Percentiles rank a stretch among this genome's conserved stretches.
phyloP scores from a whole-genome alignment of 768 basidiomycete genomes.

The Daedaleopsis nitida region DNA sequence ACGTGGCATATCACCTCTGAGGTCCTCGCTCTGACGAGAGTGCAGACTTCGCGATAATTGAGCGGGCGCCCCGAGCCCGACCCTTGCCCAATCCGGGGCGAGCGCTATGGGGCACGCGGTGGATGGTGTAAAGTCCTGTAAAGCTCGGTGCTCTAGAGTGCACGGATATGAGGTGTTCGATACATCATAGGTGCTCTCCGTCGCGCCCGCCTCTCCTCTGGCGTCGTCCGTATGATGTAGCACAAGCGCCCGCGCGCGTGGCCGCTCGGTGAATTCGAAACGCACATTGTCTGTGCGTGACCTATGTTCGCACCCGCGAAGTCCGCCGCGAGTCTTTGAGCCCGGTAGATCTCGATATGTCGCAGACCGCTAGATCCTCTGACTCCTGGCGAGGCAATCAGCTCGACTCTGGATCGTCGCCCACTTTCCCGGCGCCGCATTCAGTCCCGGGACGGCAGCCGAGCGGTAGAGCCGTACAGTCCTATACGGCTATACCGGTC shows the following conservation, averaged over 20 bases:
- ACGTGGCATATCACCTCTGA: not conserved
- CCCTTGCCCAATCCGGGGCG: not conserved
- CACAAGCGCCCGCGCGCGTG: not conserved
- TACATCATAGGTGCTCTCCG: not conserved
- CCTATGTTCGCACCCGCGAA: not conserved
- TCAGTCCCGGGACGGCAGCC: conserved; percentile 4
- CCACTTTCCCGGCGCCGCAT: not conserved
- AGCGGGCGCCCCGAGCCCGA: not conserved
- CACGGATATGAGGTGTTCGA: not conserved
- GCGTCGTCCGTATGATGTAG: not conserved
- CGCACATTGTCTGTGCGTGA: not conserved
- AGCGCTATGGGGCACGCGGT: not conserved
- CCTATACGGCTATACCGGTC: not conserved
- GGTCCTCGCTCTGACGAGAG: not conserved
- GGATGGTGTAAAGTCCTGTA: not conserved
- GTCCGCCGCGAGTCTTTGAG: not conserved
- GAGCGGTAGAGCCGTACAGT: not conserved
- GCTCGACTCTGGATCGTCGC: conserved; percentile 3
- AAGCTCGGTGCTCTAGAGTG: not conserved
- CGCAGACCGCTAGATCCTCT: not conserved
- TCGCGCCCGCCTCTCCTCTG: not conserved
- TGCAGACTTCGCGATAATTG: not conserved
- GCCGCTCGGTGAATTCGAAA: not conserved
- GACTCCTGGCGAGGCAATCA: conserved; percentile 3
- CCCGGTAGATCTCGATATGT: not conserved